phyloP scores from a whole-genome alignment of 2,329 filamentous ascomycete species.

The Colletotrichum tropicicola region DNA sequence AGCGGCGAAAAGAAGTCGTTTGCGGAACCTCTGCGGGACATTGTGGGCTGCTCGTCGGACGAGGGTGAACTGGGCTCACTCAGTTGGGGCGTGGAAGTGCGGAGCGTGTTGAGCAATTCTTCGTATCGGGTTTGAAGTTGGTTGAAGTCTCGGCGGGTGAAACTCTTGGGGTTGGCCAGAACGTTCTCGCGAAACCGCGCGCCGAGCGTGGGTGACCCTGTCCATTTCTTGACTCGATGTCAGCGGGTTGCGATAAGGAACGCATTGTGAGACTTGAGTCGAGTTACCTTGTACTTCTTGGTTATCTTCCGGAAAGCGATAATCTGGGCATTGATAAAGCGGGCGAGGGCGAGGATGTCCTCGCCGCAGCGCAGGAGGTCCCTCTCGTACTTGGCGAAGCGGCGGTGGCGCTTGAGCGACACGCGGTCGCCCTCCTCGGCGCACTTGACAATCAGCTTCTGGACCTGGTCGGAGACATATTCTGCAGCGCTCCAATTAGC shows the following conservation, averaged over 20 bases:
- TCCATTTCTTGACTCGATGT: conserved; percentile 75
- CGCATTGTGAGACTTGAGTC: neutral
- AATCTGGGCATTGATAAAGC: conserved; percentile 78
- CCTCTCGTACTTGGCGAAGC: conserved; percentile 62
- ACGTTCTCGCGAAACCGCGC: conserved; percentile 74
- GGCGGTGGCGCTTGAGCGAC: conserved; percentile 58
- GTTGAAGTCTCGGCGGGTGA: conserved; percentile 72
- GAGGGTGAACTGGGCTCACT: conserved; percentile 51
- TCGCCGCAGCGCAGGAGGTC: conserved; percentile 68
- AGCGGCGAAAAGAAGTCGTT: conserved; percentile 21
- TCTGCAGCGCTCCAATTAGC: conserved; percentile 43
- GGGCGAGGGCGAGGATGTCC: conserved; percentile 74
- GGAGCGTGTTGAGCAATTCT: conserved; percentile 57
- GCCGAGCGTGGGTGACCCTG: conserved; percentile 72
- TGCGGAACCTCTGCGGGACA: conserved; percentile 29
- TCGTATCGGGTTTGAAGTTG: conserved; percentile 60
- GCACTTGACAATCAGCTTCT: conserved; percentile 56
- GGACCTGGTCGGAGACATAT: conserved; percentile 57
- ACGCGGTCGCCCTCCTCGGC: conserved; percentile 43
- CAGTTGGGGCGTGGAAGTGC: conserved; percentile 51
- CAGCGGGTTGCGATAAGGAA: conserved; percentile 12
- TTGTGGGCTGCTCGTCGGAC: conserved; percentile 35
- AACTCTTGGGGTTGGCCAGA: conserved; percentile 73
- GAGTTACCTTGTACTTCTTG: conserved; percentile 80
- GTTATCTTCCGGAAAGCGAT: conserved; percentile 84